Base-by-base conservation (phyloP, 768 basidiomycete species). In the Lepiota venenata region DNA sequence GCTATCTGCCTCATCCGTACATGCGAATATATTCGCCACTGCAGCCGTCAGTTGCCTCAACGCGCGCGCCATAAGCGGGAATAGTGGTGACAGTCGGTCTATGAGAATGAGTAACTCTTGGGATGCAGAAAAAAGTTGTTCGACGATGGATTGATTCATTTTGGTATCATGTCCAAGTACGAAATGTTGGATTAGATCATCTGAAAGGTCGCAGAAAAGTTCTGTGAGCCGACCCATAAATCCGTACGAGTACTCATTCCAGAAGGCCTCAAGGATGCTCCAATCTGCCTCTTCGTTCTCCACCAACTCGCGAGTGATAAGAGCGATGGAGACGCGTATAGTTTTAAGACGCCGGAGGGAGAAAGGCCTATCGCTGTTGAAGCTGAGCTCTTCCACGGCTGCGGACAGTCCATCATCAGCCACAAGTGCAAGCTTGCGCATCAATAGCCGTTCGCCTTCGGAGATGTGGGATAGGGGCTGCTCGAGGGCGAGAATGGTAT, bases 401-500 rank as follows among this genome's bases (percentile, higher is more conserved):
- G 81, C 80, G 0, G 74, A 61, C 2, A 89, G 62, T 1, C 88
- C 88, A 52, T 87, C 82, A 32, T 88, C 81, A 0, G 81, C 84
- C n/a, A 91, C 80, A 21, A 76, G 68, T 0, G 88, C 87, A 11
- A 83, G 72, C 60, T 83, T 79, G 20, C 79, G 78, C 63, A 91
- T 71, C 7, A 78, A 74, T 22, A 80, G 66, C 10, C 81, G 73
- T 51, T 88, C 85, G 22, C 78, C 72, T 36, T 86, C 81, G 1
- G 78, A 73, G 47, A 90, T 88, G 59, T 71, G 79, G 7, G 82
- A 80, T 25, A 87, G 74, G 1, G 85, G 84, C 5, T 77, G 77
- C 44, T 75, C 70, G 50, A 88, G 78, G 9, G 77, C 70, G n/a
- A 83, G 72, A 15, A 90, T 72, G 38, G 81, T 80, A 44, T 79